Evolutionary conservation across 2,329 filamentous ascomycete species (phyloP).

Genomic region (Calonectria hawksworthii): DNA sequence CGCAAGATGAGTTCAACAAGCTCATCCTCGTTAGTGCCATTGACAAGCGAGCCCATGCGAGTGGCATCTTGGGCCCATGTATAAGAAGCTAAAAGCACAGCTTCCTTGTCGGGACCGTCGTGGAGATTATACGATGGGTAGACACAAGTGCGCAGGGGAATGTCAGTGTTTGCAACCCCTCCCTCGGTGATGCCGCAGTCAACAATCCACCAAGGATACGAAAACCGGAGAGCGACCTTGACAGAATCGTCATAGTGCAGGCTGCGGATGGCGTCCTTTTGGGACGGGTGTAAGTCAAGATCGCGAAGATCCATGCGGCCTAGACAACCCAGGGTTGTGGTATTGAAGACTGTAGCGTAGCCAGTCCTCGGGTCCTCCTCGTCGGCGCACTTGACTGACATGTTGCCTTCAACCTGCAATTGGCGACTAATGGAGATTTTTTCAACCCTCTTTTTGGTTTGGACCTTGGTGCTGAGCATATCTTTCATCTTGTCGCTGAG

Average conservation of each 20-base stretch:
- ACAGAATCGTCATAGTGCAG: slow-evolving; percentile 47
- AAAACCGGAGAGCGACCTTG: slow-evolving; percentile 53
- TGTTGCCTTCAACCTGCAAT: not conserved
- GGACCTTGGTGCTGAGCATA: not conserved
- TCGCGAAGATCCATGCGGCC: slow-evolving; percentile 40
- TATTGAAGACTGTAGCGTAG: slow-evolving; percentile 37
- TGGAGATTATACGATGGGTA: slow-evolving; percentile 50
- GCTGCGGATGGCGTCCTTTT: slow-evolving; percentile 48
- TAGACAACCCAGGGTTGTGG: slow-evolving; percentile 31
- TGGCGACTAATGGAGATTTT: not conserved
- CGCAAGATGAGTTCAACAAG: slow-evolving; percentile 29
- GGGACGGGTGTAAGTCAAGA: slow-evolving; percentile 42
- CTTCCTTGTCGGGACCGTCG: slow-evolving; percentile 1
- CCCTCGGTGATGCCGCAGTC: slow-evolving; percentile 29
- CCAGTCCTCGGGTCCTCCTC: not conserved
- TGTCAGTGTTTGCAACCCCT: slow-evolving; percentile 38
- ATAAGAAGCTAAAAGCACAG: slow-evolving; percentile 37
- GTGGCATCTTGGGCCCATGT: slow-evolving; percentile 40
- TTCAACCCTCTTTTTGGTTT: not conserved
- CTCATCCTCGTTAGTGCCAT: slow-evolving; percentile 21
- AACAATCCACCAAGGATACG: slow-evolving; percentile 45
- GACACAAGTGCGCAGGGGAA: slow-evolving; percentile 49
- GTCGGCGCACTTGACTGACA: not conserved
- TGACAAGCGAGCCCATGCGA: slow-evolving; percentile 32
- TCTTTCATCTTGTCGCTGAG: not conserved